These are phyloP conservation scores for Euphorbia tirucalli DNA, from an alignment of 345 rosid species.

Conservation along the genomic window DNA sequence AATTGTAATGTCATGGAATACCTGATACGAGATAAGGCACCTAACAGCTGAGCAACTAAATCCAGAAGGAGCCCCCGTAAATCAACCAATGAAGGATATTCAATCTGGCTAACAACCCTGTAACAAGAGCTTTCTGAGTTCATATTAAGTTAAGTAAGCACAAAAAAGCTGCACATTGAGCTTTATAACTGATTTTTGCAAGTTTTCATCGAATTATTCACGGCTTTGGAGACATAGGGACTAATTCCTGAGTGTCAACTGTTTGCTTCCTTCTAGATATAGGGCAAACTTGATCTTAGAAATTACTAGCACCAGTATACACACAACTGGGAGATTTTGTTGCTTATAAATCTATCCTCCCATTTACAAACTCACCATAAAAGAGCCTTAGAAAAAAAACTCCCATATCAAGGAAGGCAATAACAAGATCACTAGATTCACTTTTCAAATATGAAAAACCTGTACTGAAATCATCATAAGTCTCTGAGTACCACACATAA, in stretches of 20 bases:
- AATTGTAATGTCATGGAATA: constrained; percentile 21
- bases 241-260: constrained; percentile 13
- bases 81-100: constrained; percentile 97
- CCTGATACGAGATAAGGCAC: constrained; percentile 99
- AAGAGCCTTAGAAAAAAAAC: constrained; percentile 6
- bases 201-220: not conserved
- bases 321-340: not conserved
- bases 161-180: not conserved
- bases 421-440: not conserved
- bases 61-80: constrained; percentile 94
- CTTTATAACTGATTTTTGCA: constrained; percentile 1
- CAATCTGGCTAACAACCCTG: constrained; percentile 98
- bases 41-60: constrained; percentile 93
- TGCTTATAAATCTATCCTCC: constrained; percentile 12
- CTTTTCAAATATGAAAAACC: not conserved
- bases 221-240: not conserved
- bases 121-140: constrained; percentile 26
- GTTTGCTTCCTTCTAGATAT: constrained; percentile 5
- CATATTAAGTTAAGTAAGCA: not conserved
- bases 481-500: constrained; percentile 14
- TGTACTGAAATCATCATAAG: constrained; percentile 9
- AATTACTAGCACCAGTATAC: not conserved
- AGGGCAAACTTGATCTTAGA: constrained; percentile 1
- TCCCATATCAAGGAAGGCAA: not conserved
- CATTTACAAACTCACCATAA: not conserved